Conservation (phyloP, 306 rosid genomes). For the Lagenaria siceraria region DNA sequence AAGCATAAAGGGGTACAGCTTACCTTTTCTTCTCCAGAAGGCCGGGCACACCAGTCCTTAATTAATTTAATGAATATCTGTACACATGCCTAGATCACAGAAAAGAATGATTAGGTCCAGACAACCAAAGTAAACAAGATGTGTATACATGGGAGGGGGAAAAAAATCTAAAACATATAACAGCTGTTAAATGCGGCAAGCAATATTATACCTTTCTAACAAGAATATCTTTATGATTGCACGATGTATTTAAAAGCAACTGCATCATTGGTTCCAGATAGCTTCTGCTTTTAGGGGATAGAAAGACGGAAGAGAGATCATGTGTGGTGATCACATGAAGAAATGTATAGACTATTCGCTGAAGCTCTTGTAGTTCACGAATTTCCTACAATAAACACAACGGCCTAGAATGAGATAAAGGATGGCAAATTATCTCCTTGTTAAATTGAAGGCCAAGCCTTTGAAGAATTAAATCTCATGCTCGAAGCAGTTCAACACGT, state of each 20-base stretch:
- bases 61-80: constrained; percentile 79
- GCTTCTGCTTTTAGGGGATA: constrained; percentile 66
- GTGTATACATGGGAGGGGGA: not conserved
- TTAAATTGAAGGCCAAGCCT: not conserved
- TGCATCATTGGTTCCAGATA: constrained; percentile 76
- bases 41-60: constrained; percentile 80
- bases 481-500: not conserved
- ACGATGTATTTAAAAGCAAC: constrained; percentile 64
- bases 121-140: not conserved
- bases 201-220: constrained; percentile 63
- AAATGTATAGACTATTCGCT: constrained; percentile 67
- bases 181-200: constrained; percentile 8
- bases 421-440: not conserved
- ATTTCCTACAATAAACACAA: constrained; percentile 45
- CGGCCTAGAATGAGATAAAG: not conserved
- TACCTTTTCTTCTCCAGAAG: constrained; percentile 73
- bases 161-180: not conserved
- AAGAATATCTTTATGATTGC: constrained; percentile 77
- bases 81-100: constrained; percentile 59
- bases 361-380: constrained; percentile 95
- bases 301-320: constrained; percentile 63
- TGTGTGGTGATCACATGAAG: constrained; percentile 80
- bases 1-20: not conserved
- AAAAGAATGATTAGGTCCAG: constrained; percentile 8
- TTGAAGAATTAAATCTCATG: not conserved